phyloP scores from a whole-genome alignment of 768 basidiomycete species.

The Mycena albidolilacea region DNA sequence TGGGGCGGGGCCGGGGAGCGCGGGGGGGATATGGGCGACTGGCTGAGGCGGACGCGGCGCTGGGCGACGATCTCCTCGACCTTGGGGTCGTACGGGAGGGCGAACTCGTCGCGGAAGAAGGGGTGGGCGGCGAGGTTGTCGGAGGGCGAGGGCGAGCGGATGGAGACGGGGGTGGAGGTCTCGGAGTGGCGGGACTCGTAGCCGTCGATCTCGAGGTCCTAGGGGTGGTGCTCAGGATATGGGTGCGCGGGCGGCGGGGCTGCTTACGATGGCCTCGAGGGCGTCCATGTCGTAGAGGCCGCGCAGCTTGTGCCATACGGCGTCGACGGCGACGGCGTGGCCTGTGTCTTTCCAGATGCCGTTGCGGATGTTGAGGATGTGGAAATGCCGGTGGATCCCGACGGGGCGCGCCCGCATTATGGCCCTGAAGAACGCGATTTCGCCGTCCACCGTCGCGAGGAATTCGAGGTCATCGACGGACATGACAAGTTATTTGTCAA shows the following conservation, averaged over 20 bases:
- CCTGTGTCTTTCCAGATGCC: slow-evolving; percentile 82
- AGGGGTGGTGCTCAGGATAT: slow-evolving; percentile 37
- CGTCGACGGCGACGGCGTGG: slow-evolving; percentile 68
- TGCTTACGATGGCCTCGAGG: slow-evolving; percentile 77
- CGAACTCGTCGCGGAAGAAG: slow-evolving; percentile 81
- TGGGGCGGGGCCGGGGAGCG: slow-evolving; percentile 47
- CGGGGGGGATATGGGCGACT: slow-evolving; percentile 76
- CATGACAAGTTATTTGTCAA: slow-evolving; percentile 20
- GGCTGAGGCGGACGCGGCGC: slow-evolving; percentile 76
- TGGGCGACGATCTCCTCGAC: slow-evolving; percentile 73
- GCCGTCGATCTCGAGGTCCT: slow-evolving; percentile 64
- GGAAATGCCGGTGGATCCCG: slow-evolving; percentile 88
- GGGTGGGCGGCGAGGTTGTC: slow-evolving; percentile 80
- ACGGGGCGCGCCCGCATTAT: slow-evolving; percentile 87
- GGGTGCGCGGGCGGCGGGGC: slow-evolving; percentile 28
- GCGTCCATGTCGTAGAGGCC: slow-evolving; percentile 83
- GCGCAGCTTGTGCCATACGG: slow-evolving; percentile 83
- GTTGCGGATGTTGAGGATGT: slow-evolving; percentile 81
- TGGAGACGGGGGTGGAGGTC: slow-evolving; percentile 61
- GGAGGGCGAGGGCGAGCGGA: slow-evolving; percentile 78
- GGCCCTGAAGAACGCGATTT: slow-evolving; percentile 88
- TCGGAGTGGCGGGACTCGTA: slow-evolving; percentile 61
- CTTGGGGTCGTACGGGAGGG: slow-evolving; percentile 70
- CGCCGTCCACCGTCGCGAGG: slow-evolving; percentile 83
- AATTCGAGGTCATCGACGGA: slow-evolving; percentile 52